Base-by-base conservation (phyloP, 495 filamentous ascomycete genomes). In the Opeltia flavorubescens region DNA sequence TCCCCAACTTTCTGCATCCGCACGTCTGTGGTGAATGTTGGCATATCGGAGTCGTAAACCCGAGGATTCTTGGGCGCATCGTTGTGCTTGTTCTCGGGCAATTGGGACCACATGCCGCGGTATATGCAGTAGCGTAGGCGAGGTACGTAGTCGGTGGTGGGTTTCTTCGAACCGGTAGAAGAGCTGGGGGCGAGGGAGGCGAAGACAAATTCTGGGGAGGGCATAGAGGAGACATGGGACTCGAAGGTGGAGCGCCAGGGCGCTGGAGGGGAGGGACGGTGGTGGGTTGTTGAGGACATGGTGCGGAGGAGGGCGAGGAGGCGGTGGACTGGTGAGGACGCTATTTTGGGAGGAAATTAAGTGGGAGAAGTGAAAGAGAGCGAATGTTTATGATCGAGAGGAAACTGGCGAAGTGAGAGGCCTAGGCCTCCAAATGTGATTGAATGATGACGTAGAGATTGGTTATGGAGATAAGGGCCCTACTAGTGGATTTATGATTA, bases 21-120 rank as follows among this genome's bases (percentile, higher is more conserved):
- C 8, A 74, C 71, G 59, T 98, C 91, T 0, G 89, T 94, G 0
- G 89, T 95, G 50, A 96, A 81, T 1, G 83, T 78, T 3, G 80
- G 69, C 48, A 86, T 62, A 52, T 96, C 87, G 44, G 75, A 84
- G 42, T 83, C 78, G 58, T 70, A 94, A 0, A 78, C 54, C 8
- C 54, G 49, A 7, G 81, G 77, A 59, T 96, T 95, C 20, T 65
- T 5, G 62, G 75, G 53, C 43, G 75, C 72, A n/a, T 65, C 55
- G 55, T 83, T 82, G 52, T 84, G 75, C 5, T 77, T 72, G 60
- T 87, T 83, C 46, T 69, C 66, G 1, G 79, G 79, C 23, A 89
- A 69, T 47, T 69, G 67, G 5, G 75, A 78, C 68, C 82, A 93
- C 63, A 95, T 76, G 57, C 91, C 88, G 50, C 91, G 83, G 66